Evolutionary conservation across 208 protist genomes (phyloP), one percentile per base, ranked within the genome.

Genomic region (Borovskyia barvae): DNA sequence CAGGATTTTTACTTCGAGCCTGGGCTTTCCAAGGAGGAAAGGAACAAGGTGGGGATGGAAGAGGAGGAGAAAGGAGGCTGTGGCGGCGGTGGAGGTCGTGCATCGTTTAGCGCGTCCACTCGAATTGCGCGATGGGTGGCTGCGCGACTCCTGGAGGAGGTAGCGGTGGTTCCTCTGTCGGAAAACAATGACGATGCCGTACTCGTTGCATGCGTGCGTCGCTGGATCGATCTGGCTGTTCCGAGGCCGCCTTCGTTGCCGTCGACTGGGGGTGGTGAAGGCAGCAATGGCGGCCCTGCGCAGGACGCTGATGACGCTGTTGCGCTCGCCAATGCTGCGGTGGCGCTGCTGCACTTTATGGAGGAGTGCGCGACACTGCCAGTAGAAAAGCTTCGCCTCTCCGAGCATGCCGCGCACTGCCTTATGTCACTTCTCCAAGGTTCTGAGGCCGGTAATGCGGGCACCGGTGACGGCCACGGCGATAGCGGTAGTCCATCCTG

Each of bases 171-270:
- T 5, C 67, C 62, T 2, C 49, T 80, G 53, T 57, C 54, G 15
- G 62, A 67, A 24, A 37, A 40, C 55, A 14, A 50, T 0, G 41
- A 66, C 8, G 80, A 86, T 30, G 55, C 71, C 29, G 62, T 77
- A 28, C 66, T 85, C 50, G 32, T 84, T 30, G 76, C 72, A 12
- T 87, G 73, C 32, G 42, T 90, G 30, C 83, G 80, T 5, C 77
- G 83, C 7, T 85, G 81, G 66, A 77, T 82, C 4, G 73, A 84
- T 17, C 47, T 90, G 4, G 48, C 32, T 71, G 62, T 39, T 55
- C 55, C 4, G 30, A 28, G n/a, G 52, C 43, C 33, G 14, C 9
- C 33, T 14, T 8, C 33, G 33, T 39, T 39, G 33, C 9, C 8
- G 19, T 20, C 30, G 24, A 42, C 50, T 32, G 50, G n/a, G n/a